Base-by-base conservation (phyloP, 495 filamentous ascomycete species). In the Penicillium macrosclerotiorum region DNA sequence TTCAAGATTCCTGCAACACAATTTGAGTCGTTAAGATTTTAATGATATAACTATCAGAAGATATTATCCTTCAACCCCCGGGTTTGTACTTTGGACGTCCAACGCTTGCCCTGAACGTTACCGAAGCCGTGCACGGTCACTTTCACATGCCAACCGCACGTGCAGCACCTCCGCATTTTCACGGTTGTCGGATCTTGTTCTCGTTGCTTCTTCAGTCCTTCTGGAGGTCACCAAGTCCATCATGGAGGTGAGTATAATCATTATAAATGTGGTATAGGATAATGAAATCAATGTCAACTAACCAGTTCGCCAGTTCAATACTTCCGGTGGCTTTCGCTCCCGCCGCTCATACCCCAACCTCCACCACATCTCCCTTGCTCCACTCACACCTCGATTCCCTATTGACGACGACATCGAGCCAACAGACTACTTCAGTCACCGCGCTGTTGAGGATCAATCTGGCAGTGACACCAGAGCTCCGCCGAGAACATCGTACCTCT, bases 361-460 rank as follows among this genome's bases (percentile, higher is more conserved):
- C 33, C 55, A 72, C 44, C 68, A 74, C 45, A 45, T 73, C 50
- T 81, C 81, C 18, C 74, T 87, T 37, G 78, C 82, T 23, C 84
- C 84, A 44, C 71, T 89, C 14, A 85, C 82, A 12, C 78, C 83
- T 37, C 77, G 74, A 61, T 78, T 84, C 46, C 82, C 84, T 39
- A 69, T 83, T 37, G 77, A 84, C 52, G 63, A 73, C 40, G 57
- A 57, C 30, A 27, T 31, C 38, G 56, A 60, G 20, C 38, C 46
- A 36, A 34, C 42, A 38, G 65, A 69, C 49, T 67, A 72, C 47
- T 71, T 71, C 54, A 56, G 54, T n/a, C 45, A 54, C 14, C 53
- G 44, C 4, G 41, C 48, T 29, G 45, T 55, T 16, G n/a, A 40
- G 1, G 18, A 43, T 8, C 14, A 23, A 17, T 1, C 26, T n/a